Conservation (phyloP, 2,329 filamentous ascomycete genomes). For the Colletotrichum caudatum region DNA sequence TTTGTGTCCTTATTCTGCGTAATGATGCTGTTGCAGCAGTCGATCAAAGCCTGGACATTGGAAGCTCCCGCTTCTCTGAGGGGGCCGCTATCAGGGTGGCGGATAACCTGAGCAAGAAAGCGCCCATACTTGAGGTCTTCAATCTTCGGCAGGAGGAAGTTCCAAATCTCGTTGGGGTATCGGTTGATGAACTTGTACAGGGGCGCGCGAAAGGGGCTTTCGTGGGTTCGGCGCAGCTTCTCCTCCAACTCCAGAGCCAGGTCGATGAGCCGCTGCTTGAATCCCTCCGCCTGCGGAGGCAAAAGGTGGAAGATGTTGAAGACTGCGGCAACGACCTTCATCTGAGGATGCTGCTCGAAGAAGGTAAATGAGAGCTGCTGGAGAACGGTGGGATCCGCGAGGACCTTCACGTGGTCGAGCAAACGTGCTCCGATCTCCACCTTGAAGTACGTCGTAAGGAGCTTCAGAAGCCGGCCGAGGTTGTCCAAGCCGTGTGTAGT, state of each 20-base stretch:
- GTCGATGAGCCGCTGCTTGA: conserved; percentile 90
- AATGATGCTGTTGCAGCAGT: conserved; percentile 72
- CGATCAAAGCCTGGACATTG: conserved; percentile 79
- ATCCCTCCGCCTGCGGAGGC: conserved; percentile 87
- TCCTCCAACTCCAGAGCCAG: conserved; percentile 91
- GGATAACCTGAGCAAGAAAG: conserved; percentile 88
- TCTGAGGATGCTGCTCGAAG: conserved; percentile 90
- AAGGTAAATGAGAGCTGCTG: conserved; percentile 95
- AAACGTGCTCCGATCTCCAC: conserved; percentile 94
- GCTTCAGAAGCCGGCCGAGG: conserved; percentile 85
- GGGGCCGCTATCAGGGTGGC: conserved; percentile 78
- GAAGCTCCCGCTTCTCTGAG: conserved; percentile 80
- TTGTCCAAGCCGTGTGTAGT: conserved; percentile 92
- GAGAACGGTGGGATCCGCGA: conserved; percentile 82
- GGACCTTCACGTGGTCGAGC: conserved; percentile 92
- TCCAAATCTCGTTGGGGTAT: conserved; percentile 90
- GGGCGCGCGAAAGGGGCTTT: conserved; percentile 91
- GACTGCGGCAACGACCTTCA: conserved; percentile 95
- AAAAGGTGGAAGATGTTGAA: conserved; percentile 98
- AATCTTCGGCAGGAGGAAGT: conserved; percentile 81
- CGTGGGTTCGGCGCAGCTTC: conserved; percentile 85
- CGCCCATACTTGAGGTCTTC: conserved; percentile 90
- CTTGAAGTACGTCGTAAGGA: conserved; percentile 98
- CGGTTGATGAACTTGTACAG: conserved; percentile 94
- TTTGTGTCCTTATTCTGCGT: conserved; percentile 76